Percentiles rank a stretch among this genome's conserved stretches.
Evolutionary conservation across 2,329 filamentous ascomycete species (phyloP).

Genomic region (Botryotinia narcissicola): DNA sequence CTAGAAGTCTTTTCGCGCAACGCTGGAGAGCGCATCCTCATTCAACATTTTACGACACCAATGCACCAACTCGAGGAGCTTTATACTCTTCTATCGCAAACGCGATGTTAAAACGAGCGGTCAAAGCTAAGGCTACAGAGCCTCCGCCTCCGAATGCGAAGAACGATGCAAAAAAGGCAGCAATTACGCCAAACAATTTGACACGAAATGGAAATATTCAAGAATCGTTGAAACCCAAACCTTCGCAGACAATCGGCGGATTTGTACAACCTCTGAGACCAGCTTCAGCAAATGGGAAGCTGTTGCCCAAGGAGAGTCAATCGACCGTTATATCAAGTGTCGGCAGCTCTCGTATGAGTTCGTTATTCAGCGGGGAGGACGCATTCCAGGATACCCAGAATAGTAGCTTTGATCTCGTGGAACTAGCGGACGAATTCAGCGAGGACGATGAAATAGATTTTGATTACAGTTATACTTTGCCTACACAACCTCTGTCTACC

Average conservation of each 20-base stretch:
- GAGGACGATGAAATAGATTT: conserved; percentile 76
- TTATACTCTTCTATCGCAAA: conserved; percentile 36
- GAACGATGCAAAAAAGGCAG: conserved; percentile 44
- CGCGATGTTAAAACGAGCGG: conserved; percentile 39
- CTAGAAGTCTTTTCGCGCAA: conserved; percentile 32
- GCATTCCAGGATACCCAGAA: conserved; percentile 48
- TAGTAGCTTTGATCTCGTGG: conserved; percentile 44
- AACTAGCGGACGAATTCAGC: conserved; percentile 82
- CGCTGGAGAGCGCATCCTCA: conserved; percentile 32
- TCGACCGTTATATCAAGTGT: conserved; percentile 17
- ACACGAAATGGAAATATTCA: conserved; percentile 49
- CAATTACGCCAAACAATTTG: conserved; percentile 59
- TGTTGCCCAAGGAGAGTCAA: background rate
- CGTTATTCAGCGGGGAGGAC: conserved; percentile 44
- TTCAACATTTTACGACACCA: conserved; percentile 22
- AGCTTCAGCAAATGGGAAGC: conserved; percentile 30
- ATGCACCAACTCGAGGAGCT: conserved; percentile 27
- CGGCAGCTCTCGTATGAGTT: conserved; percentile 43
- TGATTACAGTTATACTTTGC: conserved; percentile 51
- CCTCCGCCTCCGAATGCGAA: conserved; percentile 29
- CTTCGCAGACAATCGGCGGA: conserved; percentile 39
- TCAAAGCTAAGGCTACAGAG: conserved; percentile 25
- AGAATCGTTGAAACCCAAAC: conserved; percentile 48
- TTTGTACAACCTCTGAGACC: conserved; percentile 33
- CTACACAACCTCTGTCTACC: conserved; percentile 24